Evolutionary conservation across 2,329 filamentous ascomycete species (phyloP), one percentile per base, ranked within the genome.

Genomic region (Phoma sp.): DNA sequence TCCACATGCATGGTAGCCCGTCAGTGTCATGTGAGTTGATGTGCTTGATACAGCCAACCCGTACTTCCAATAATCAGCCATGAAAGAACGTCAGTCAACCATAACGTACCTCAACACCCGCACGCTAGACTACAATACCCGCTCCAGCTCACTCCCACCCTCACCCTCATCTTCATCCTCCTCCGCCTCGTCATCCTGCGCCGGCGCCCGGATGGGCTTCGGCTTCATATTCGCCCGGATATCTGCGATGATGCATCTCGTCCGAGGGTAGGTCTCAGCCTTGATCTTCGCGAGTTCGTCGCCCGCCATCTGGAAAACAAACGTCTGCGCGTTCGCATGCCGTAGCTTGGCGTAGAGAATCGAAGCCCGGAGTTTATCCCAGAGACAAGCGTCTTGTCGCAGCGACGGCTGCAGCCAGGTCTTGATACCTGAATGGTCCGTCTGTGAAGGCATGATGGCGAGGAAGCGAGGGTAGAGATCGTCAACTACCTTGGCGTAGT

Each of bases 361-460:
- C 0, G 79, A 82, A 1, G 81, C 81, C 38, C 76, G 78, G 5
- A 83, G 61, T 0, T 75, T 54, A 1, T 78, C 73, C 82, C 82
- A 84, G 0, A 61, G 7, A 7, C 57, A 59, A 17, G 56, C 55
- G 2, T 53, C 36, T 2, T 48, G 42, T 4, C 30, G 57, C 18
- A 17, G 72, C 38, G 47, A 60, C 1, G 18, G 55, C 47, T 58
- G 52, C 0, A 68, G 20, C 55, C 57, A 62, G 5, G 42, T 33
- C 11, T 36, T 51, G 26, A 70, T 47, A 10, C 58, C 40, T 1
- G 59, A 47, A 26, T 65, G 20, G 4, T 56, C 20, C 1, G 28
- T 23, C 10, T 64, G 37, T 5, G 17, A 25, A 1, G 69, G 70
- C n/a, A 42, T 38, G 10, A 73, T 51, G 2, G 57, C 64, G 11